Evolutionary conservation across 306 rosid genomes (phyloP).

Genomic region (Crotalaria pallida): DNA sequence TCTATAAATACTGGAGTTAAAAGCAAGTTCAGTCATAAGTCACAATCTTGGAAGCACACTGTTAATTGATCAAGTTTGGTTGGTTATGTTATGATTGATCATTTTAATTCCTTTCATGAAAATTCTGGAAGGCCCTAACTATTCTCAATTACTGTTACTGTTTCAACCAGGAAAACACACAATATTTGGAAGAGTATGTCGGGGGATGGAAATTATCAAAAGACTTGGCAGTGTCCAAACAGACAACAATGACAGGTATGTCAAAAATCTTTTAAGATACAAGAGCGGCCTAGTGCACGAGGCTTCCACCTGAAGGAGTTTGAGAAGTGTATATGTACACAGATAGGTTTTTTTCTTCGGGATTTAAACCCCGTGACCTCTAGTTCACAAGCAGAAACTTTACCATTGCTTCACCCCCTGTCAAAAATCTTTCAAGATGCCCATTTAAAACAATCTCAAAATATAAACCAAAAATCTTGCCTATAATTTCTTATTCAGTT

Average conservation of each 20-base stretch:
- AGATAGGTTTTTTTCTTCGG: too few species aligned
- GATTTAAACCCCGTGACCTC: too few species aligned
- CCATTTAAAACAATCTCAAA: background rate
- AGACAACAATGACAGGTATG: constrained; percentile 88
- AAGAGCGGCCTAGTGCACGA: too few species aligned
- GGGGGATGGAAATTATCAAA: constrained; percentile 93
- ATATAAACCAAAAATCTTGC: background rate
- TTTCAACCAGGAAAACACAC: constrained; percentile 80
- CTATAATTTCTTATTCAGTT: background rate
- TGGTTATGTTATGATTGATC: constrained; percentile 5
- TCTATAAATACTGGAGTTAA: background rate
- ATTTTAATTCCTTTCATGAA: background rate
- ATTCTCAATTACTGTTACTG: constrained; percentile 20
- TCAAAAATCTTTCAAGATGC: background rate
- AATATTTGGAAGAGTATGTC: constrained; percentile 83
- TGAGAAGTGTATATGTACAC: too few species aligned
- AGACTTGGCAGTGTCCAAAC: constrained; percentile 97
- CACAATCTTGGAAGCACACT: background rate
- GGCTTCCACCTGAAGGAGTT: too few species aligned
- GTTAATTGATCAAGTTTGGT: background rate
- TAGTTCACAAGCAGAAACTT: too few species aligned
- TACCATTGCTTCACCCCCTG: too few species aligned
- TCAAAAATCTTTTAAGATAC: too few species aligned
- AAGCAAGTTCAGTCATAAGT: background rate
- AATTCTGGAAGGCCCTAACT: constrained; percentile 3